Conservation (phyloP, 164 flowering plant species). For the Dillenia suffruticosa region DNA sequence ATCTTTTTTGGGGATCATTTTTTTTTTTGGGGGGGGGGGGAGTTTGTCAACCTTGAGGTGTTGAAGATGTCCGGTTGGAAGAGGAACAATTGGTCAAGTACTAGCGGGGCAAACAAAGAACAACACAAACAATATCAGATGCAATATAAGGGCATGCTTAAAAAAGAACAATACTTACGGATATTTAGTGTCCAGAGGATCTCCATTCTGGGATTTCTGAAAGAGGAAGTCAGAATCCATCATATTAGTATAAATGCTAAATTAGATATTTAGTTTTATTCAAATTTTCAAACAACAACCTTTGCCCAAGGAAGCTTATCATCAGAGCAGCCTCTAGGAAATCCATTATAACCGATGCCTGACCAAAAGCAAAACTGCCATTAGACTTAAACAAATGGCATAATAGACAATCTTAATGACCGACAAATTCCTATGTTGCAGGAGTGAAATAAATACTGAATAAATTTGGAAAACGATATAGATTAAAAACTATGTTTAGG, state of each 20-base stretch:
- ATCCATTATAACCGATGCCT: conserved; percentile 99
- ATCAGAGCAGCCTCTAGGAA: conserved; percentile 96
- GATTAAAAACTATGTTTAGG: no score
- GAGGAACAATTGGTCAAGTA: no score
- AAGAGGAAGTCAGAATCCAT: conserved; percentile 5
- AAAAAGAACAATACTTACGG: conserved; percentile 52
- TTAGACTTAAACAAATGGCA: not conserved
- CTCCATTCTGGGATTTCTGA: conserved; percentile 71
- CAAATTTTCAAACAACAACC: conserved; percentile 31
- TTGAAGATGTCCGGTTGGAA: not conserved
- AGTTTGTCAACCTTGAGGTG: not conserved
- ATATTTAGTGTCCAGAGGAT: conserved; percentile 89
- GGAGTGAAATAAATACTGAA: no score
- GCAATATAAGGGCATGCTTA: not conserved
- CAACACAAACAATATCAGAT: not conserved
- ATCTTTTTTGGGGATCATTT: not conserved
- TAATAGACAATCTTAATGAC: no score
- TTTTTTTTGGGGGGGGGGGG: not conserved
- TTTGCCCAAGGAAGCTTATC: conserved; percentile 98
- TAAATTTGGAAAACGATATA: no score
- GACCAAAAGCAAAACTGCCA: conserved; percentile 10
- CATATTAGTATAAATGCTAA: not conserved
- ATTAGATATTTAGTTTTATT: not conserved
- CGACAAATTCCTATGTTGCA: no score
- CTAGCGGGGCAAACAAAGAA: not conserved